Conservation (phyloP, 495 filamentous ascomycete species). For the Beverwykella pulmonaria region DNA sequence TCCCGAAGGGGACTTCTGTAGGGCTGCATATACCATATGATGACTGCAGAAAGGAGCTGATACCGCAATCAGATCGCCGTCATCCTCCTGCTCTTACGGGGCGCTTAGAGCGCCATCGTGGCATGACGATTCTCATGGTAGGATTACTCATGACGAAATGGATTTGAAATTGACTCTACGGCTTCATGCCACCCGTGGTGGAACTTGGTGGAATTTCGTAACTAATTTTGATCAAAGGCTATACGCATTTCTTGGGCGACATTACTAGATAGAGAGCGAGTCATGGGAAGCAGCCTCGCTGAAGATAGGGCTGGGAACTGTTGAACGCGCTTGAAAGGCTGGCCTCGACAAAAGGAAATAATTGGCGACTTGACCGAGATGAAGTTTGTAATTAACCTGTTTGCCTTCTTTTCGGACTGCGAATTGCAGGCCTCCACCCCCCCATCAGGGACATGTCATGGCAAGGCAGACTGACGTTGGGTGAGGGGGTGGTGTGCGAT, state of each 20-base stretch:
- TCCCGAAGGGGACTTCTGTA: neutral
- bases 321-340: neutral
- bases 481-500: conserved; percentile 3
- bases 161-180: neutral
- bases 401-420: conserved; percentile 20
- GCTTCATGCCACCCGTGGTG: neutral
- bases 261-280: neutral
- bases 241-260: neutral
- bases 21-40: conserved; percentile 3
- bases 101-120: conserved; percentile 7
- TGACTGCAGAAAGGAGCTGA: neutral
- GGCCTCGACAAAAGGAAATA: neutral
- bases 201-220: neutral
- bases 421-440: neutral
- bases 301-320: neutral
- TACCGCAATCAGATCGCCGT: conserved; percentile 6
- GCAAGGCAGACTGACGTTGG: conserved; percentile 21
- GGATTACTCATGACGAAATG: neutral
- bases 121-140: neutral
- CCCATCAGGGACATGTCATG: neutral
- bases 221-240: neutral
- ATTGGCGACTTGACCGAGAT: neutral
- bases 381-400: neutral
- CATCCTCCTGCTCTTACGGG: neutral
- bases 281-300: neutral